Evolutionary conservation across 805 yeast genomes (phyloP), one percentile per base, ranked within the genome.

Genomic region (Hanseniaspora clermontiae): DNA sequence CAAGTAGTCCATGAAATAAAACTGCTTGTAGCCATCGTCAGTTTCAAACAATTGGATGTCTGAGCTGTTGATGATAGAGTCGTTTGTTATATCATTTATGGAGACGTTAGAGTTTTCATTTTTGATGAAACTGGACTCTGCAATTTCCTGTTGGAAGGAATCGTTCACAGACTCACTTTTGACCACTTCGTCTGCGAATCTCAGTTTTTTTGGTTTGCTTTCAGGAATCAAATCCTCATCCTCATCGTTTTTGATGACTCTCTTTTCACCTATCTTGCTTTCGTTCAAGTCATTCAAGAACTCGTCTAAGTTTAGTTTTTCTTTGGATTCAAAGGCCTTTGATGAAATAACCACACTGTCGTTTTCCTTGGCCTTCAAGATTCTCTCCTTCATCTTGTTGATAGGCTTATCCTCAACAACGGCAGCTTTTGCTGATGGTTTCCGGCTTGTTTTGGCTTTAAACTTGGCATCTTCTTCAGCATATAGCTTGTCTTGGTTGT

Each of bases 1-100:
- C 27, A 84, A 75, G 67, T 82, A 89, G 68, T 93, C 98, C 34
- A 86, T 70, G 97, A 97, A 93, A 68, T 77, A 93, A 82, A 91
- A 81, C 62, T 79, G 78, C 65, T 89, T 77, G 42, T 43, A 36
- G 43, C 61, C 46, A 29, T 45, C 39, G 31, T 34, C 48, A 10
- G 27, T 53, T 51, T 32, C 60, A 60, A 43, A 43, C 49, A 31
- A 29, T 58, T 56, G 10, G 32, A 29, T 9, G 40, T 57, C 10
- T 11, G 51, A 19, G 14, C 52, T n/a, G 51, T 39, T 46, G 17
- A 43, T 9, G 49, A 55, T 12, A 48, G 49, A 6, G 54, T 48
- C 11, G 55, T 43, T 38, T 43, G 42, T 24, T 1, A 48, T 11
- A 12, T 37, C 34, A 15, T 24, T 19, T 1, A 34, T 19, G 6